A percentile compares a stretch with the other conserved stretches of the same genome.
Evolutionary conservation across 169 alveolate species (phyloP).

Genomic region (Eimeria necatrix): DNA sequence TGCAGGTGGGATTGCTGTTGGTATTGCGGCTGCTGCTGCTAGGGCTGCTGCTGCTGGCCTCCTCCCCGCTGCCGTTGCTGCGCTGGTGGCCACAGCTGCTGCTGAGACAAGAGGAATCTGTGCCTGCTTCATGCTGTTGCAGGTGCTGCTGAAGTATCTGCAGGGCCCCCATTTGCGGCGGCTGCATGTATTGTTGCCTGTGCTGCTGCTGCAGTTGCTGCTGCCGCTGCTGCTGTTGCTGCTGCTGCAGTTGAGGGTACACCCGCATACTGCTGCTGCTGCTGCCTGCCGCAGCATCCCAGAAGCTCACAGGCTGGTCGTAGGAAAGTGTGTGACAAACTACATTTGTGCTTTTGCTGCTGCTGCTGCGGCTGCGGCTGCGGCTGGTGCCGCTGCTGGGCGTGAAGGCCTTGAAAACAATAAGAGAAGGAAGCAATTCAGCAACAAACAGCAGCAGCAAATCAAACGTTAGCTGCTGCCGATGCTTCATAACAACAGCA

Average conservation of each 20-base stretch:
- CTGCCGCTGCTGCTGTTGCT: background rate
- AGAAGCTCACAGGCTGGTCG: background rate
- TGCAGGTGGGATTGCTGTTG: background rate
- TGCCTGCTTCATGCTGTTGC: background rate
- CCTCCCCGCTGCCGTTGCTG: background rate
- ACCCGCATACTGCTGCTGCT: background rate
- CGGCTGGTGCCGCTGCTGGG: background rate
- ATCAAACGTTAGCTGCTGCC: background rate
- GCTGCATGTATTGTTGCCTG: background rate
- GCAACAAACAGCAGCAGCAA: background rate
- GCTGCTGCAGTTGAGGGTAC: background rate
- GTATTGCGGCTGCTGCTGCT: background rate
- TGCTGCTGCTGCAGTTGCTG: too few relatives aligned
- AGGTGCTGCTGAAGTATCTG: background rate
- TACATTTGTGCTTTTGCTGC: background rate
- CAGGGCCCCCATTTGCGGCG: background rate
- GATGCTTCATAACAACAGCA: background rate
- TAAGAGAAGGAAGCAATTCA: background rate
- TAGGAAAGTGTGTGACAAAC: background rate
- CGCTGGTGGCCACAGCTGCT: background rate
- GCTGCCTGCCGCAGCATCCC: background rate
- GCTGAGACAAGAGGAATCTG: slow-evolving; percentile 1
- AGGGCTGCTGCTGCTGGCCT: background rate
- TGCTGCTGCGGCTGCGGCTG: slow-evolving; percentile 31
- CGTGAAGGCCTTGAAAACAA: slow-evolving; percentile 13